These are phyloP conservation scores for Mycena alexandri DNA, from an alignment of 768 basidiomycete genomes.

Conservation along the genomic window DNA sequence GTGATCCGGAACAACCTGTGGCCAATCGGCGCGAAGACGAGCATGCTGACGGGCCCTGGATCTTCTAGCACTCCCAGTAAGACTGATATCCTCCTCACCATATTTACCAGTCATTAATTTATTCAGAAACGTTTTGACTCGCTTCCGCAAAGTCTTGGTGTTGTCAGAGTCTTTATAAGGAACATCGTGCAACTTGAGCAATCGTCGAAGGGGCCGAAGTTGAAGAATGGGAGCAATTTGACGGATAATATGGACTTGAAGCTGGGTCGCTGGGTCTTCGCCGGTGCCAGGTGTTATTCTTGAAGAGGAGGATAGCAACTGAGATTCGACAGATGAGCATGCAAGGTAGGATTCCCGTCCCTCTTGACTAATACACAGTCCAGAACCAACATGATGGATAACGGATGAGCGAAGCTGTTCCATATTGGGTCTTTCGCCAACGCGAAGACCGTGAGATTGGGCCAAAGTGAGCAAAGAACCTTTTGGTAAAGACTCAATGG, in stretches of 20 bases:
- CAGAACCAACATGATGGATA: not conserved
- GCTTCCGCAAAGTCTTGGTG: not conserved
- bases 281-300: not conserved
- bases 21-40: conserved; percentile 10
- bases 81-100: too few relatives aligned
- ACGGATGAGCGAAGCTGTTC: not conserved
- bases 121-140: not conserved
- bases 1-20: too few relatives aligned
- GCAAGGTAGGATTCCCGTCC: not conserved
- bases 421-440: not conserved
- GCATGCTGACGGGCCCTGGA: conserved; percentile 44
- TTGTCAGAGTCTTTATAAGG: not conserved
- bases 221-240: not conserved
- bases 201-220: not conserved
- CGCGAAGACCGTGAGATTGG: not conserved
- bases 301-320: not conserved
- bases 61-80: not conserved
- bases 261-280: not conserved
- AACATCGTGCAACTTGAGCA: not conserved
- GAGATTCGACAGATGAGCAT: not conserved
- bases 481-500: not conserved
- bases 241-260: not conserved
- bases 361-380: not conserved
- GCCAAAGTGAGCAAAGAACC: not conserved
- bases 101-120: not conserved